phyloP scores from a whole-genome alignment of 768 basidiomycete species.

The Phlebiopsis flavidoalba region DNA sequence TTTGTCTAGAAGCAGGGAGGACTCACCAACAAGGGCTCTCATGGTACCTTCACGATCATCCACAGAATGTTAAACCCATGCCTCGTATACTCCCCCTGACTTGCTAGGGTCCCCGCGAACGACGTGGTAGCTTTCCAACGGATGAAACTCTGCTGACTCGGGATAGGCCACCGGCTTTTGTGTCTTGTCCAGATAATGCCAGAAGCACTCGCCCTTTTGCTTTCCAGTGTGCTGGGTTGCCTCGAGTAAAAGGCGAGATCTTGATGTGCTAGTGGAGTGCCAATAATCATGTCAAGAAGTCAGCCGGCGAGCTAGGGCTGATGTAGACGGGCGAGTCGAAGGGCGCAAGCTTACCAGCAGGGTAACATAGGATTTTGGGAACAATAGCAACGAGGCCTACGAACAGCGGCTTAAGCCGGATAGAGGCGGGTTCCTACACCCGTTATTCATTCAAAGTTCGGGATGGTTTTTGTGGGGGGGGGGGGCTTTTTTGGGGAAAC shows the following conservation, averaged over 20 bases:
- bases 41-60: constrained; percentile 7
- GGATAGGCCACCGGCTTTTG: background rate
- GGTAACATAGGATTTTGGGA: too few relatives aligned
- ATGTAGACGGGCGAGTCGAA: background rate
- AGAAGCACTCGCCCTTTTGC: constrained; percentile 10
- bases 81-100: constrained; percentile 6
- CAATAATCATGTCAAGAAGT: background rate
- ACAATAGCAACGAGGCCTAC: too few relatives aligned
- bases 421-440: too few relatives aligned
- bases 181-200: background rate
- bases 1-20: background rate
- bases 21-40: constrained; percentile 10
- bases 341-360: background rate
- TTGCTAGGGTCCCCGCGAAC: constrained; percentile 1
- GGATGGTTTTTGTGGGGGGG: too few relatives aligned
- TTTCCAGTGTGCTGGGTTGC: constrained; percentile 5
- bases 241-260: background rate
- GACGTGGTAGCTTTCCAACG: constrained; percentile 1
- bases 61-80: background rate
- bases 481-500: too few relatives aligned
- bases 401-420: too few relatives aligned
- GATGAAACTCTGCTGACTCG: background rate
- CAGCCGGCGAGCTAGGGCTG: too few relatives aligned
- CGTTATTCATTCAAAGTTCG: too few relatives aligned
- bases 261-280: background rate